Percentiles rank a stretch among this genome's conserved stretches.
phyloP scores from a whole-genome alignment of 2,329 filamentous ascomycete genomes.

The Colletotrichum karsti region DNA sequence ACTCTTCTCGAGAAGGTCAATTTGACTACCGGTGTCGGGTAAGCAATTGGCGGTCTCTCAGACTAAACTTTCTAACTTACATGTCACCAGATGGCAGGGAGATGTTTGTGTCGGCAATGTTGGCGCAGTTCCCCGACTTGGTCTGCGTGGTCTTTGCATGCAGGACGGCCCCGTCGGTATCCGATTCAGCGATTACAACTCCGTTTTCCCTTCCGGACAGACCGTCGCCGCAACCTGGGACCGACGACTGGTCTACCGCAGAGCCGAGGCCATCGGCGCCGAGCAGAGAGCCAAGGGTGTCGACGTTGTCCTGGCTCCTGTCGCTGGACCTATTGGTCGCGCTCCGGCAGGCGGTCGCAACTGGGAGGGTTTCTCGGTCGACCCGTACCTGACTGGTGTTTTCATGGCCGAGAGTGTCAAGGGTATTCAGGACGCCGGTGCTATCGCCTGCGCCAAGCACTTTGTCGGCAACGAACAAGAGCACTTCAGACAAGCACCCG shows the following conservation, averaged over 20 bases:
- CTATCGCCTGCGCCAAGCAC: constrained; percentile 87
- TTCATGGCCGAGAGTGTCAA: constrained; percentile 77
- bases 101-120: constrained; percentile 82
- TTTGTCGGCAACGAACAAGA: constrained; percentile 81
- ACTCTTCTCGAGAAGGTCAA: constrained; percentile 93
- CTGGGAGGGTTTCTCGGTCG: constrained; percentile 76
- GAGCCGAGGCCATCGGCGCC: constrained; percentile 56
- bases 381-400: constrained; percentile 78
- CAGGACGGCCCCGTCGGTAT: constrained; percentile 88
- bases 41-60: constrained; percentile 41
- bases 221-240: constrained; percentile 88
- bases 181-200: constrained; percentile 80
- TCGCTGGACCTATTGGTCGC: constrained; percentile 56
- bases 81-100: constrained; percentile 63
- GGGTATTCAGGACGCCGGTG: constrained; percentile 83
- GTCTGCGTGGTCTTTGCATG: constrained; percentile 79
- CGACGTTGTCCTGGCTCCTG: constrained; percentile 71
- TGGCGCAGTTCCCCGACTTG: constrained; percentile 75
- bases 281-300: constrained; percentile 82
- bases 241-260: constrained; percentile 68
- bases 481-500: constrained; percentile 73
- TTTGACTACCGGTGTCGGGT: constrained; percentile 90
- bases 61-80: constrained; percentile 30
- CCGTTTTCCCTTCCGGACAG: constrained; percentile 81
- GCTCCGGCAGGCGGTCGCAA: constrained; percentile 58